Base-by-base conservation (phyloP, 805 yeast genomes). In the Priceomyces fermenticarens region DNA sequence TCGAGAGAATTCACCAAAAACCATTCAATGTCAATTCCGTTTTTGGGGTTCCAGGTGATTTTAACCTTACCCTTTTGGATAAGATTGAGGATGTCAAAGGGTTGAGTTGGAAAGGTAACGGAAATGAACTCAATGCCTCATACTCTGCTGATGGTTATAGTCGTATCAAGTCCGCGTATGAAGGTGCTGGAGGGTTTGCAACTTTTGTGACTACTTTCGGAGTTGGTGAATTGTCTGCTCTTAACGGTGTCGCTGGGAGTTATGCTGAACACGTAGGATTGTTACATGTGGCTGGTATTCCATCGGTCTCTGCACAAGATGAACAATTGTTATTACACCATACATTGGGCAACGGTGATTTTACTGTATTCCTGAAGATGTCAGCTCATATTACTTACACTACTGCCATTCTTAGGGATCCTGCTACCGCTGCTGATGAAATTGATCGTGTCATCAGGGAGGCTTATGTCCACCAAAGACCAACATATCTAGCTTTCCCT, bases 261-360 rank as follows among this genome's bases (percentile, higher is more conserved):
- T 62, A 58, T 51, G 65, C 67, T 16, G 67, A 62, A 40, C 66
- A 62, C 54, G 65, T 62, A 14, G 67, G 64, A 20, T 31, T 62
- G 52, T 42, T 62, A 47, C 66, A 62, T 52, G 54, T 62, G 14
- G 67, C 60, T 12, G 65, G 66, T 38, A 57, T 61, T n/a, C 67
- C 67, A 10, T 56, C 65, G 30, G 53, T 58, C 41, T 45, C 60
- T 6, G 51, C 65, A 4, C 65, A 61, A 46, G 52, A 63, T 43
- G 62, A 65, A 51, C 70, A 63, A 41, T 61, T 65, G 54, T 57
- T 66, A 54, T 54, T 63, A 46, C 71, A 65, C 57, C 72, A 66
- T 52, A 67, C 72, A 27, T 60, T 67, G 55, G 72, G 72, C 35
- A 66, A 67, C 52, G 72, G 72, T 16, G 72, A 65, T 55, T 63